Percentiles rank a stretch among this genome's conserved stretches.
phyloP scores from a whole-genome alignment of 495 filamentous ascomycete genomes.

The Neurospora pannonica region DNA sequence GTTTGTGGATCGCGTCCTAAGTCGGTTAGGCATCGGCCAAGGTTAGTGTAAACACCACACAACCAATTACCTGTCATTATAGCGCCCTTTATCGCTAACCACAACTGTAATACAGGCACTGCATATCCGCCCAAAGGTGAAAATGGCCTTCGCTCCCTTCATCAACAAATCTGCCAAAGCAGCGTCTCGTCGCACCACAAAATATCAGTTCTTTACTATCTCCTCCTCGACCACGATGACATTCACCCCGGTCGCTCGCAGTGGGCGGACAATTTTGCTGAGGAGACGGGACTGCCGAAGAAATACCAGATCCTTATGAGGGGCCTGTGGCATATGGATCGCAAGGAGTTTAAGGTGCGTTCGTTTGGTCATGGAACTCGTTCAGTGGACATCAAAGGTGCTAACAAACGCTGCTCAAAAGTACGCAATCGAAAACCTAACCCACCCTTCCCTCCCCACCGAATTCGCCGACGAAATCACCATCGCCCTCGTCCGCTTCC shows the following conservation, averaged over 20 bases:
- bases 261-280: conserved; percentile 47
- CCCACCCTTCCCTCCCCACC: conserved; percentile 64
- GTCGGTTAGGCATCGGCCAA: conserved; percentile 52
- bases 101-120: conserved; percentile 35
- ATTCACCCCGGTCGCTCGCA: conserved; percentile 29
- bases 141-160: conserved; percentile 51
- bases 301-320: conserved; percentile 69
- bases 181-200: conserved; percentile 59
- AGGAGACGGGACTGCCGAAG: conserved; percentile 40
- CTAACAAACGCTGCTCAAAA: conserved; percentile 18
- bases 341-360: conserved; percentile 52
- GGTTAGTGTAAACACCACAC: conserved; percentile 1
- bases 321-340: conserved; percentile 74
- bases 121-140: conserved; percentile 63
- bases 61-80: neutral
- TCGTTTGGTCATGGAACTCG: neutral
- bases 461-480: conserved; percentile 78
- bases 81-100: neutral
- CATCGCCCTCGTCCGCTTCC: conserved; percentile 51
- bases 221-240: conserved; percentile 63
- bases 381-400: neutral
- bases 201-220: conserved; percentile 69
- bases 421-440: conserved; percentile 61
- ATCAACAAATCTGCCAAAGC: conserved; percentile 50
- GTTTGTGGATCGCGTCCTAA: conserved; percentile 66